phyloP scores from a whole-genome alignment of 2,329 filamentous ascomycete species.

The Cercospora zeina region DNA sequence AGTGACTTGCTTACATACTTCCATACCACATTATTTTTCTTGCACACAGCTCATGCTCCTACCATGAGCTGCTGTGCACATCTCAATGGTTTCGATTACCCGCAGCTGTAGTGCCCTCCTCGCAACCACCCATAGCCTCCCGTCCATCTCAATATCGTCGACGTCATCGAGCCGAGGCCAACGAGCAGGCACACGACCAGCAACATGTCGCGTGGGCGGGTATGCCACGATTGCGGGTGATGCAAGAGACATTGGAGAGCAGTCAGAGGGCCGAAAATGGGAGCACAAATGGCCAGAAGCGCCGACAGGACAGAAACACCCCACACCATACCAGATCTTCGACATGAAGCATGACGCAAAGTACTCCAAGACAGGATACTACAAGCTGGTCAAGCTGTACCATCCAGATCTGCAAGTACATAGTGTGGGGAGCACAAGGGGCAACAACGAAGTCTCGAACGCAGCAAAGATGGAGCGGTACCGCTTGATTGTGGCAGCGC shows the following conservation, averaged over 20 bases:
- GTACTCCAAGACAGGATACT: constrained; percentile 83
- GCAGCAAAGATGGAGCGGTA: constrained; percentile 80
- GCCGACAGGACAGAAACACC: constrained; percentile 48
- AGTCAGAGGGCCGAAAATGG: constrained; percentile 34
- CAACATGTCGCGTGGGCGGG: constrained; percentile 22
- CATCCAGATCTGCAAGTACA: constrained; percentile 71
- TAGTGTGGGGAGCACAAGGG: constrained; percentile 44
- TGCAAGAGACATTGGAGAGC: constrained; percentile 26
- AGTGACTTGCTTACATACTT: not conserved
- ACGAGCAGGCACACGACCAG: constrained; percentile 38
- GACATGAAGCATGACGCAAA: constrained; percentile 59
- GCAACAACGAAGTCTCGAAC: constrained; percentile 54
- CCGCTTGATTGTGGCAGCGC: constrained; percentile 80
- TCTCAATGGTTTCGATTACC: constrained; percentile 41
- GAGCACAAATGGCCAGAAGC: constrained; percentile 37
- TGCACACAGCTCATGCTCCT: constrained; percentile 9
- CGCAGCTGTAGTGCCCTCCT: constrained; percentile 41
- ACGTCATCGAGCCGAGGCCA: constrained; percentile 47
- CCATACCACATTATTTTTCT: not conserved
- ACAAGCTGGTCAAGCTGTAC: constrained; percentile 91
- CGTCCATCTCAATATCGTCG: constrained; percentile 35
- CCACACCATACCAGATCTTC: constrained; percentile 91
- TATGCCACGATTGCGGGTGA: constrained; percentile 41
- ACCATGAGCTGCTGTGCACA: constrained; percentile 28
- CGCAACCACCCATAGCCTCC: constrained; percentile 36